Base-by-base conservation (phyloP, 768 basidiomycete species). In the Podaxis mareebaensis region DNA sequence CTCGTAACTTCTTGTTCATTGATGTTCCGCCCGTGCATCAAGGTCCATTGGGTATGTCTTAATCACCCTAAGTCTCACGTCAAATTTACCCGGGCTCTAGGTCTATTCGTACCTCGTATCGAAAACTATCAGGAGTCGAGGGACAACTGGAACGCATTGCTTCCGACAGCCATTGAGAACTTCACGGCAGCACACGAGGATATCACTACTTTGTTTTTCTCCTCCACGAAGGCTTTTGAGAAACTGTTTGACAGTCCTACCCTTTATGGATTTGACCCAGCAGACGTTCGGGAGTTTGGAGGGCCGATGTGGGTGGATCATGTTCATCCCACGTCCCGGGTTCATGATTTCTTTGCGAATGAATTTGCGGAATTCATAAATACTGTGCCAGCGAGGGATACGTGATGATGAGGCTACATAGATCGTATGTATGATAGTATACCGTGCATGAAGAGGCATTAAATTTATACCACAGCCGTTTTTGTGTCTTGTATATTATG, bases 1-100 rank as follows among this genome's bases (percentile, higher is more conserved):
- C 81, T 4, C 72, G 80, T 3, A 78, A 86, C 66, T 89, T 89
- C 70, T 67, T 88, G 6, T 83, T 89, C 68, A 75, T 88, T 28
- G 84, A 87, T 65, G 77, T 87, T 1, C 86, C 87, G 2, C 83
- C 87, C 0, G 79, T 87, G 15, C 67, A 82, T 30, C 73, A 79
- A 30, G 74, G 77, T n/a, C 86, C 86, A 1, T 80, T 77, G 61
- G 75, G 81, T 76, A 64, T 52, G 74, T 49, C 11, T 17, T 33
- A 13, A 7, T 39, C 66, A 66, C 44, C 53, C 48, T 15, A 42
- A 42, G 38, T 36, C 48, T 60, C 49, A 17, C 8, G 20, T 12
- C 6, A 33, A 46, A 48, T 57, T 7, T 10, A 11, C 15, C 10
- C 53, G 40, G 30, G 42, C 20, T 39, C 20, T 17, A 49, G 28